Conservation (phyloP, 805 yeast genomes). For the Ogataea philodendri region DNA sequence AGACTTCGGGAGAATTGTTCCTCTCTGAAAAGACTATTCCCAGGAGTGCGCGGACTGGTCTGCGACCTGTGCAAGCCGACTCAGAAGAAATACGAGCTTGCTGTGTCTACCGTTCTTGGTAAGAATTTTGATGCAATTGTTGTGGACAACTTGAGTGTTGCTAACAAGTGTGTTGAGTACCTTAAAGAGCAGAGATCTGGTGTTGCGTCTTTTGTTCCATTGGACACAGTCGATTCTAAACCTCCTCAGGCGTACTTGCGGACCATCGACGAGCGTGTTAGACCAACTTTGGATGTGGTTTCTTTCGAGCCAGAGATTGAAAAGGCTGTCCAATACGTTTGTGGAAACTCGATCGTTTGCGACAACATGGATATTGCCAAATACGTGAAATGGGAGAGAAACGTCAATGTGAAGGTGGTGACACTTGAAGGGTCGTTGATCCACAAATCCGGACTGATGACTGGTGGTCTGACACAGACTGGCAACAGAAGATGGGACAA, state of each 20-base stretch:
- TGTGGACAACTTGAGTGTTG: conserved; percentile 73
- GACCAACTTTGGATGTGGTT: conserved; percentile 73
- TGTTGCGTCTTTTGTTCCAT: conserved; percentile 81
- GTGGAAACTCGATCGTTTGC: conserved; percentile 77
- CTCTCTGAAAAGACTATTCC: conserved; percentile 66
- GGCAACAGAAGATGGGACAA: conserved; percentile 69
- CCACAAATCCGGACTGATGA: conserved; percentile 84
- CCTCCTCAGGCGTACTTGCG: conserved; percentile 56
- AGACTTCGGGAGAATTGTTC: conserved; percentile 70
- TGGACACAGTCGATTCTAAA: conserved; percentile 66
- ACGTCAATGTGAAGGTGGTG: conserved; percentile 63
- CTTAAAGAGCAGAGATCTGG: conserved; percentile 86
- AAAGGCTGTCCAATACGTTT: conserved; percentile 74
- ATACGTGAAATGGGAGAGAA: conserved; percentile 63
- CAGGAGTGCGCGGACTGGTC: conserved; percentile 82
- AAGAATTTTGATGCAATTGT: conserved; percentile 76
- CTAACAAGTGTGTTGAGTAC: conserved; percentile 71
- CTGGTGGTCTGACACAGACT: conserved; percentile 74
- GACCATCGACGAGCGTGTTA: conserved; percentile 48
- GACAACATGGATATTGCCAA: conserved; percentile 70
- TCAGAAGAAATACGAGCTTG: conserved; percentile 66
- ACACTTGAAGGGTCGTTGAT: conserved; percentile 83
- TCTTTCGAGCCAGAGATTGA: conserved; percentile 67
- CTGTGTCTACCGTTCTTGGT: conserved; percentile 77
- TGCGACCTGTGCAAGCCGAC: conserved; percentile 77